Conservation (phyloP, 2,329 filamentous ascomycete species). For the Sclerotinia minor region DNA sequence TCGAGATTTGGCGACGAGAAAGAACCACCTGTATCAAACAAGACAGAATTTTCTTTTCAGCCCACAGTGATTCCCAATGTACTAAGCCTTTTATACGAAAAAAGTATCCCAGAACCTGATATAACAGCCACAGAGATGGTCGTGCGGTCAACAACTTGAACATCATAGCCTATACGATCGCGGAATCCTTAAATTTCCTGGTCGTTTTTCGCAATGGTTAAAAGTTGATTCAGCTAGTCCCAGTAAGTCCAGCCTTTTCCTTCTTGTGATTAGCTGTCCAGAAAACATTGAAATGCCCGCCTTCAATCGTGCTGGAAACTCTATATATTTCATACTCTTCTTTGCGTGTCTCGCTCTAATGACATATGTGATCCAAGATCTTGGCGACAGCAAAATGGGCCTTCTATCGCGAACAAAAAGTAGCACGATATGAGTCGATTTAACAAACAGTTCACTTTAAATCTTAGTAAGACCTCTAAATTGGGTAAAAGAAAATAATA, state of each 20-base stretch:
- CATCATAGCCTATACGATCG: background rate
- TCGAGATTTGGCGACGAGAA: too few species aligned
- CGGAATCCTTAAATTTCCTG: background rate
- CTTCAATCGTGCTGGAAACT: background rate
- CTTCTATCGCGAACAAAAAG: too few species aligned
- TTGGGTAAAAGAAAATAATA: too few species aligned
- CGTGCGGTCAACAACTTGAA: background rate
- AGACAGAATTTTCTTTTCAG: too few species aligned
- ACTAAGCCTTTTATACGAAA: too few species aligned
- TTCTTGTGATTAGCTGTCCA: background rate
- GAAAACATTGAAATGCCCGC: background rate
- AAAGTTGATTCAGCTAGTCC: background rate
- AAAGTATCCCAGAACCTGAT: background rate
- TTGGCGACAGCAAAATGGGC: too few species aligned
- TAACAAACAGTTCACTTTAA: background rate
- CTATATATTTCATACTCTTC: background rate
- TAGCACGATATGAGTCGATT: too few species aligned
- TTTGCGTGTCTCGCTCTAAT: constrained; percentile 10
- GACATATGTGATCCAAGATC: background rate
- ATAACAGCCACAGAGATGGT: background rate
- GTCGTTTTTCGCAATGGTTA: background rate
- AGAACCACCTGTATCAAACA: too few species aligned
- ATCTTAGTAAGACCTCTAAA: background rate
- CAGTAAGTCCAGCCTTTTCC: background rate
- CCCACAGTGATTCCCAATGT: too few species aligned